phyloP scores from a whole-genome alignment of 2,329 filamentous ascomycete species.

The Beauveria varroae region DNA sequence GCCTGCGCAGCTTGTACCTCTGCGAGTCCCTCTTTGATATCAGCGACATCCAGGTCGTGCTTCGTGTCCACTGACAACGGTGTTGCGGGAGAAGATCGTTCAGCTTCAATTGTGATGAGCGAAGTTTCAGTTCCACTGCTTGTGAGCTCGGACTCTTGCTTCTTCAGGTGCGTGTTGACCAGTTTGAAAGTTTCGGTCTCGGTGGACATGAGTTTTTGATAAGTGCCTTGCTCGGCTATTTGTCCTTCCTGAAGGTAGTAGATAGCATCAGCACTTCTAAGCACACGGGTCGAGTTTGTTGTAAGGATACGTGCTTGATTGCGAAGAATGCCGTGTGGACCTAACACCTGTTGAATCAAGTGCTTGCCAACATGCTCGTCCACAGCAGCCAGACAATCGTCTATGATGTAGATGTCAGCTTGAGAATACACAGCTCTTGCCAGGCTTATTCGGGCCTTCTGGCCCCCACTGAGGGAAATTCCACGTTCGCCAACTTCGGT shows the following conservation, averaged over 20 bases:
- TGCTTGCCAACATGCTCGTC: constrained; percentile 88
- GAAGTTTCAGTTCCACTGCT: constrained; percentile 29
- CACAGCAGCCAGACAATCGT: constrained; percentile 82
- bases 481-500: constrained; percentile 87
- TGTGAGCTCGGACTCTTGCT: constrained; percentile 32
- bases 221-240: constrained; percentile 76
- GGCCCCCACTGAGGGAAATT: constrained; percentile 82
- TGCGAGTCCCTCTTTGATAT: constrained; percentile 63
- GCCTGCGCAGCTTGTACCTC: constrained; percentile 62
- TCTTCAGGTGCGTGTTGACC: constrained; percentile 59
- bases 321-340: constrained; percentile 64
- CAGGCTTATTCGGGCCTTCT: constrained; percentile 80
- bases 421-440: constrained; percentile 84
- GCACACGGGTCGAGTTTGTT: constrained; percentile 81
- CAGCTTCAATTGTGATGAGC: constrained; percentile 36
- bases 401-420: constrained; percentile 80
- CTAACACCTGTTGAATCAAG: constrained; percentile 81
- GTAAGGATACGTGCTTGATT: constrained; percentile 79
- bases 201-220: constrained; percentile 80
- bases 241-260: constrained; percentile 68
- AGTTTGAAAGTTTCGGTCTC: constrained; percentile 76
- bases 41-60: constrained; percentile 55
- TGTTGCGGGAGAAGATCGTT: constrained; percentile 39
- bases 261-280: constrained; percentile 77
- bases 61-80: constrained; percentile 23